Base-by-base conservation (phyloP, 2,329 filamentous ascomycete genomes). In the Hypoxylon sp. region DNA sequence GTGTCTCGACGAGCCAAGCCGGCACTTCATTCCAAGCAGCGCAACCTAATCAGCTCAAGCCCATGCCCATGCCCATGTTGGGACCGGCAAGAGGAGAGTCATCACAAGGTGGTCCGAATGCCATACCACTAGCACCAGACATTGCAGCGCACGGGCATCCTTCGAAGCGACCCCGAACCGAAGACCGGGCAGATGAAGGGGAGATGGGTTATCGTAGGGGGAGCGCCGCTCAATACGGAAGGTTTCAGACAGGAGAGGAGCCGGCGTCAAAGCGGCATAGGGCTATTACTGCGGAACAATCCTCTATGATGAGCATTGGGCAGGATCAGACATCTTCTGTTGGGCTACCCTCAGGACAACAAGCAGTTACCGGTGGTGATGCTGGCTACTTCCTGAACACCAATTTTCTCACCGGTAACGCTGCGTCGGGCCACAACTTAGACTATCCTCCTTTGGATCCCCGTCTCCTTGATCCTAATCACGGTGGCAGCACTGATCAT, bases 211-310 rank as follows among this genome's bases (percentile, higher is more conserved):
- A 14, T 27, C 13, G 2, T 13, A 27, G 25, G 30, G 22, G 2
- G 1, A 31, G 37, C 17, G 20, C 10, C 5, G 17, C 10, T 7
- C 10, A 1, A 22, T 33, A 53, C 1, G n/a, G 14, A n/a, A 2
- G 13, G 14, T 20, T 35, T 2, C 11, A 17, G n/a, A 27, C 13
- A 11, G 44, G n/a, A 2, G 31, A 30, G 4, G 33, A 40, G 2
- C 51, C 56, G 3, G 13, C 17, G 8, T 20, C 56, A 6, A 53
- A 64, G 33, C 48, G 31, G 22, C 35, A 10, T 17, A 48, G n/a
- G 11, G 22, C 25, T 25, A 22, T 2, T 50, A 11, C 17, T 44
- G 13, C 17, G 13, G 40, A 44, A 44, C 40, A 44, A 5, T 4
- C n/a, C 17, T 22, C 40, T 10, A 44, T 22, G 40, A 44, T 44